Evolutionary conservation across 352 stramenopile species (phyloP), one percentile per base, ranked within the genome.

Genomic region (Phytophthora pluvialis): DNA sequence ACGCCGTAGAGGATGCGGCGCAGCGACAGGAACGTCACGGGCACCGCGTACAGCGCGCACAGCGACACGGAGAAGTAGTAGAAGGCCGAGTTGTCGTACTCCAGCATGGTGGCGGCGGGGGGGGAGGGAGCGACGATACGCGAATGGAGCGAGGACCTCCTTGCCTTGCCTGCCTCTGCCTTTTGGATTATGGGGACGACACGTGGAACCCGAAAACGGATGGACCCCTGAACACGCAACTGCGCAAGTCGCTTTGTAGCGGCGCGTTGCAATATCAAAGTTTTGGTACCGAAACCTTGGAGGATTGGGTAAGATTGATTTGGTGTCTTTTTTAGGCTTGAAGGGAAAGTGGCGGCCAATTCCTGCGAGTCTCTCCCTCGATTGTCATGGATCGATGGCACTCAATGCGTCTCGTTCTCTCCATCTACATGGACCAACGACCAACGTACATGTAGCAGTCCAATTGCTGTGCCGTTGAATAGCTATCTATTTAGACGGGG

Each of bases 11-110:
- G 21, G 42, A 98, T 83, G 47, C 81, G 75, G 36, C 78, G 73
- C 73, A 96, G 70, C 75, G 84, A 77, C 54, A 97, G 67, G 80
- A 95, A 98, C 70, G 96, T 98, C 88, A 94, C 91, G 48, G 98
- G 97, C 61, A 99, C 80, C 28, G 97, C 88, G 72, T 99, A 99
- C 57, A 99, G 90, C 64, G 83, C 93, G 60, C 98, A 91, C 38
- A 98, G 89, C 66, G 94, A 98, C 77, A 99, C 86, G 12, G 90
- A 96, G 75, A 99, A 99, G 86, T 99, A 99, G 83, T 99, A 99
- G 85, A 99, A 99, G 68, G 97, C 98, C 50, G 95, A 98, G 79
- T 99, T 98, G 84, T 99, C 98, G 88, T 99, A 99, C 77, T 99
- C 95, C 53, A 99, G 81, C 97, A 98, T 98, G 57, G 68, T 64